These are phyloP conservation scores for Clausena lansium DNA, from an alignment of 345 rosid genomes.

Conservation along the genomic window DNA sequence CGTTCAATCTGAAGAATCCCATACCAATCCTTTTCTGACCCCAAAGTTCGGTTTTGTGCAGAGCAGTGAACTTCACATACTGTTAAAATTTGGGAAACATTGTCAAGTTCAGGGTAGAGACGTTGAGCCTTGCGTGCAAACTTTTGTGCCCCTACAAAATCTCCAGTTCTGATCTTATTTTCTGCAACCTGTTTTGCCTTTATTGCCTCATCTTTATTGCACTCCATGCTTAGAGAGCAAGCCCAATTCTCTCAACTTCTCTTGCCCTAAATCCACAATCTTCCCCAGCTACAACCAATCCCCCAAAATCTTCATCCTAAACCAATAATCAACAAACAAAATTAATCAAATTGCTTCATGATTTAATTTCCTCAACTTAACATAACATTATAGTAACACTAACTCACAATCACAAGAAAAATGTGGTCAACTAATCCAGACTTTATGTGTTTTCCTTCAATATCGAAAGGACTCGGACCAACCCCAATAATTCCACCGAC, in stretches of 20 bases:
- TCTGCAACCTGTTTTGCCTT: conserved; percentile 71
- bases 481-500: background rate
- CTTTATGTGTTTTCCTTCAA: background rate
- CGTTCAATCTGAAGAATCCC: conserved; percentile 66
- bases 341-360: background rate
- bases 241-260: background rate
- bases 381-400: background rate
- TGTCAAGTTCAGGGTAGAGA: conserved; percentile 64
- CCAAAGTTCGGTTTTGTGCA: conserved; percentile 48
- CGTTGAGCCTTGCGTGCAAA: conserved; percentile 59
- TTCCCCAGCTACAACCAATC: background rate
- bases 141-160: conserved; percentile 56
- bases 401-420: background rate
- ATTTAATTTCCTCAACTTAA: background rate
- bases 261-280: background rate
- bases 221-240: conserved; percentile 50
- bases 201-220: conserved; percentile 86
- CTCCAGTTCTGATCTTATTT: conserved; percentile 50
- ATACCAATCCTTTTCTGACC: conserved; percentile 79
- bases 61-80: conserved; percentile 76
- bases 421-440: background rate
- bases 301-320: conserved; percentile 22
- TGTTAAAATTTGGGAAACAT: conserved; percentile 57
- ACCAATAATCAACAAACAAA: conserved; percentile 5
- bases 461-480: background rate